Percentiles rank a stretch among this genome's conserved stretches.
Evolutionary conservation across 1,284 basidiomycete species (phyloP).

Genomic region (Ustilago cynodontis): DNA sequence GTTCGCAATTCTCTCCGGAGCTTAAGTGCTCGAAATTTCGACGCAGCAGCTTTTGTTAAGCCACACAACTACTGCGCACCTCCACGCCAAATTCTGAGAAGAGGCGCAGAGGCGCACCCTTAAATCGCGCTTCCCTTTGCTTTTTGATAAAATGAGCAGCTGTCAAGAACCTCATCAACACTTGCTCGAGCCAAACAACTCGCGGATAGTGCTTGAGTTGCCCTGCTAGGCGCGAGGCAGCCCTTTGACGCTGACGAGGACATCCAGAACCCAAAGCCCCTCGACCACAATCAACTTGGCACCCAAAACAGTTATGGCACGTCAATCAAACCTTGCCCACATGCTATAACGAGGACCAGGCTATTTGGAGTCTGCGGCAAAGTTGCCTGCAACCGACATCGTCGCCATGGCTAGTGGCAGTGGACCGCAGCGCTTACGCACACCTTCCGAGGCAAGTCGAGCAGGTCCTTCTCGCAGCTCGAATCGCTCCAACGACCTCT

Average conservation of each 20-base stretch:
- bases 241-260: background rate
- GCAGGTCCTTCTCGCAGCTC: slow-evolving; percentile 12
- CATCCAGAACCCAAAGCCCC: too few species aligned
- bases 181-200: too few species aligned
- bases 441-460: background rate
- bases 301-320: background rate
- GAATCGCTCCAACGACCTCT: slow-evolving; percentile 5
- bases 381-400: background rate
- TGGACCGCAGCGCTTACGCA: slow-evolving; percentile 7
- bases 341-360: background rate
- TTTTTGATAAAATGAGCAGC: background rate
- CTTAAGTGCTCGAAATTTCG: background rate
- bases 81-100: too few species aligned
- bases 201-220: too few species aligned
- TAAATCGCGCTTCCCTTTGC: background rate
- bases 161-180: slow-evolving; percentile 24
- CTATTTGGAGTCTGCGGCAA: background rate
- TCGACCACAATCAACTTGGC: background rate
- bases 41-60: background rate
- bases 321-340: background rate
- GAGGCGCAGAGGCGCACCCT: too few species aligned
- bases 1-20: background rate
- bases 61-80: background rate
- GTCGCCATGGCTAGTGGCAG: background rate
- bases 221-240: background rate